A percentile compares a stretch with the other conserved stretches of the same genome.
Evolutionary conservation across 2,329 filamentous ascomycete species (phyloP).

Genomic region (Exophiala oligosperma): DNA sequence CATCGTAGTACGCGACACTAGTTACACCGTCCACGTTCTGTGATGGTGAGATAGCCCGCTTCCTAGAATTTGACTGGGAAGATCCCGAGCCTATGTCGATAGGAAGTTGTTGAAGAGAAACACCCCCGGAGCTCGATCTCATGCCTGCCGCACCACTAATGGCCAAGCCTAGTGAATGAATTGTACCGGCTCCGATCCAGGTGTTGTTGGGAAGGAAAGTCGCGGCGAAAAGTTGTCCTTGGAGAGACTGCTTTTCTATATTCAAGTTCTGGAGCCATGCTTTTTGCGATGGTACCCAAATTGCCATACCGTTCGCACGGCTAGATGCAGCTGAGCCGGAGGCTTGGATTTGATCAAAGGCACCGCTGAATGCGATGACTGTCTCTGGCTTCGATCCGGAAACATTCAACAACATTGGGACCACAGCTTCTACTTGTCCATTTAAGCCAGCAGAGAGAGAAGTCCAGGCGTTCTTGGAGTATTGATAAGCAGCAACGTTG

Average conservation of each 20-base stretch:
- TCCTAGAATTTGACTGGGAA: constrained; percentile 25
- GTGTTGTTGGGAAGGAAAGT: constrained; percentile 61
- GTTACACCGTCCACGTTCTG: constrained; percentile 54
- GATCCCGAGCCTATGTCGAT: constrained; percentile 49
- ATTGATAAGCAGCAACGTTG: constrained; percentile 76
- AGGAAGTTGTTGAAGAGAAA: constrained; percentile 42
- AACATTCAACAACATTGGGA: constrained; percentile 77
- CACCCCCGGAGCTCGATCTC: constrained; percentile 32
- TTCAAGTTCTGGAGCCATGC: constrained; percentile 84
- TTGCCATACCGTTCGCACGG: constrained; percentile 71
- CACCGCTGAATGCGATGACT: constrained; percentile 76
- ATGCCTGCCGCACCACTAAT: constrained; percentile 73
- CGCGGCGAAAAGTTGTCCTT: constrained; percentile 70
- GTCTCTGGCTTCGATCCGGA: constrained; percentile 67
- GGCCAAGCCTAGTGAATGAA: constrained; percentile 72
- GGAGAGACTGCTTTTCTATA: constrained; percentile 63
- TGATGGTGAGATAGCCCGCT: constrained; percentile 34
- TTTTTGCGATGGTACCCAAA: constrained; percentile 82
- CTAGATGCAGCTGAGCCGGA: constrained; percentile 65
- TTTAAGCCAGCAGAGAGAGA: constrained; percentile 83
- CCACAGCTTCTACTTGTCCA: constrained; percentile 71
- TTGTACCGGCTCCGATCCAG: constrained; percentile 76
- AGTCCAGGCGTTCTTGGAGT: constrained; percentile 67
- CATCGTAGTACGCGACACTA: constrained; percentile 74
- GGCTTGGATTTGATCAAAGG: constrained; percentile 70